Base-by-base conservation (phyloP, 2,329 filamentous ascomycete species). In the Fusarium subtropicale region DNA sequence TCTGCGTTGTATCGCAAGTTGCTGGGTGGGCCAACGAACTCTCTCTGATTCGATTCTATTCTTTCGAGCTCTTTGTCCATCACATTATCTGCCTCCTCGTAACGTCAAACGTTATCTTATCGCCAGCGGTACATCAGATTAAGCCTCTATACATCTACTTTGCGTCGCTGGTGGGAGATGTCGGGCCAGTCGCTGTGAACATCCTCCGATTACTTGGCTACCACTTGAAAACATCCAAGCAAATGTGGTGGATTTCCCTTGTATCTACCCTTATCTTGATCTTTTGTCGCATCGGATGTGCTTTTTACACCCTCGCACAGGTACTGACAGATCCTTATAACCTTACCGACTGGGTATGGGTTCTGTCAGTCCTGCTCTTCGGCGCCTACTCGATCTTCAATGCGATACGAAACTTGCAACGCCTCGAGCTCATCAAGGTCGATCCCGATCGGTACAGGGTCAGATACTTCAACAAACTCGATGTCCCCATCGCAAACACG, bases 81-180 rank as follows among this genome's bases (percentile, higher is more conserved):
- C 74, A 76, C 39, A 28, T 76, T 2, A 30, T 74, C 20, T 75
- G 74, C 56, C 56, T 74, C 11, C 5, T 71, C 15, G 63, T 72
- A 3, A 54, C 66, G n/a, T 52, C 61, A 16, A 75, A 76, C 48
- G 47, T 73, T 16, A 57, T 70, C 20, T 2, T 74, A 24, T 67
- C 69, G 15, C 71, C 74, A 2, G 48, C 60, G 7, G 52, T 74
- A 22, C 72, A 76, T 53, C 72, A 72, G 7, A 71, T 76, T 34
- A 71, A 71, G 42, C 71, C 73, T 18, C n/a, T 75, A 2, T 75
- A 73, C 28, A 67, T 76, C 24, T 72, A 65, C 53, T 69, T 73
- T 46, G 68, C 71, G 6, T 72, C 74, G n/a, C 69, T 75, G 26
- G 44, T 73, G 1, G 74, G 74, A 10, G 73, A 76, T 30, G 47